Conservation (phyloP, 345 rosid genomes). For the Sonneratia alba region DNA sequence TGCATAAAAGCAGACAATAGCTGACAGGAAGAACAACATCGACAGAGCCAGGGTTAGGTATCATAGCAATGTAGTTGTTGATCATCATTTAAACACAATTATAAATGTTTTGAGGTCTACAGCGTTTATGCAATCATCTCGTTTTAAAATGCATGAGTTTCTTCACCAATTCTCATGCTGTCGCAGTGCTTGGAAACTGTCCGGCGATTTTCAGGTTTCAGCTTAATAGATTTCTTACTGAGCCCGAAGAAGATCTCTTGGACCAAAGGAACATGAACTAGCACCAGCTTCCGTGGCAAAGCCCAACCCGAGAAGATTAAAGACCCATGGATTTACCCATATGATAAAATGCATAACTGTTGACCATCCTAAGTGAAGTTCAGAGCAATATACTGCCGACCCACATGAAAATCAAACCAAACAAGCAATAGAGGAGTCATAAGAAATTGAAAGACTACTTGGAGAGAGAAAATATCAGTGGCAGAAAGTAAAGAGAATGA, state of each 20-base stretch:
- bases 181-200: constrained; percentile 48
- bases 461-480: not conserved
- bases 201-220: constrained; percentile 38
- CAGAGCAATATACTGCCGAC: too few species aligned
- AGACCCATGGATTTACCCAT: not conserved
- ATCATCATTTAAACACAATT: too few species aligned
- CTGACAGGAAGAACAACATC: too few species aligned
- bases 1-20: too few species aligned
- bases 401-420: too few species aligned
- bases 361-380: too few species aligned
- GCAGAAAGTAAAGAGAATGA: constrained; percentile 26
- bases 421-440: too few species aligned
- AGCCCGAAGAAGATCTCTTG: constrained; percentile 80
- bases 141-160: constrained; percentile 1
- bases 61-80: too few species aligned
- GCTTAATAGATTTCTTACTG: constrained; percentile 38
- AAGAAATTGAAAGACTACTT: not conserved
- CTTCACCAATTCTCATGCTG: constrained; percentile 19
- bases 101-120: too few species aligned
- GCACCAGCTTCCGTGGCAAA: constrained; percentile 77
- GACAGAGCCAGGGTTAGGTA: too few species aligned
- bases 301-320: constrained; percentile 46
- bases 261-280: constrained; percentile 73
- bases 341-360: too few species aligned
- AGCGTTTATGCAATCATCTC: too few species aligned